Evolutionary conservation across 768 basidiomycete genomes (phyloP).

Genomic region (Rhizopogon vulgaris): DNA sequence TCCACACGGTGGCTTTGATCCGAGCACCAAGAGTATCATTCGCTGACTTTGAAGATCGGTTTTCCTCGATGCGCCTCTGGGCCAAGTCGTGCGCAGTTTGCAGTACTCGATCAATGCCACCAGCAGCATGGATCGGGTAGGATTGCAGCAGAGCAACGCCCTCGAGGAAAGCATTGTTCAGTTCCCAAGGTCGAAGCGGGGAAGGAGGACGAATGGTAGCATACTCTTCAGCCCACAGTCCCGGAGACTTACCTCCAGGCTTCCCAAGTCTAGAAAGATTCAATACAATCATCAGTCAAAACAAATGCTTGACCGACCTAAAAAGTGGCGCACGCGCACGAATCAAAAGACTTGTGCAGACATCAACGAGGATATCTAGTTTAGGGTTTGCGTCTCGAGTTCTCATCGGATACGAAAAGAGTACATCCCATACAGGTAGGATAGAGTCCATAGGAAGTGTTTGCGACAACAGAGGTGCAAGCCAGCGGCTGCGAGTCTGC

Average conservation of each 20-base stretch:
- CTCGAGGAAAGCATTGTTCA: conserved; percentile 61
- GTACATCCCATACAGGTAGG: conserved; percentile 61
- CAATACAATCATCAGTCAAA: conserved; percentile 1
- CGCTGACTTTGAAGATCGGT: conserved; percentile 23
- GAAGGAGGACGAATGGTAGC: conserved; percentile 31
- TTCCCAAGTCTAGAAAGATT: conserved; percentile 45
- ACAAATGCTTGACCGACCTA: conserved; percentile 33
- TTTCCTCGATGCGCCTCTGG: conserved; percentile 40
- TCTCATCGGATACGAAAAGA: conserved; percentile 56
- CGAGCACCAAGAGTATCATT: conserved; percentile 47
- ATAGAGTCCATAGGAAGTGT: conserved; percentile 61
- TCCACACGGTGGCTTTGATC: conserved; percentile 59
- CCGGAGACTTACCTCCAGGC: conserved; percentile 31
- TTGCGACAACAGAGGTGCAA: conserved; percentile 65
- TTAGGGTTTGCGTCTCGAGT: conserved; percentile 51
- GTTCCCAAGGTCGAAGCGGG: conserved; percentile 42
- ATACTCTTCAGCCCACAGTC: conserved; percentile 51
- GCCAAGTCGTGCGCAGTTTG: conserved; percentile 62
- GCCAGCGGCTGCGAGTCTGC: conserved; percentile 53
- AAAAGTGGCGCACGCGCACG: conserved; percentile 48
- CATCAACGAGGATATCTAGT: conserved; percentile 61
- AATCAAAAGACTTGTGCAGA: conserved; percentile 66
- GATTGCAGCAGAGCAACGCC: conserved; percentile 56
- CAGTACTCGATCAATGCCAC: conserved; percentile 65
- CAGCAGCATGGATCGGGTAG: conserved; percentile 60